Percentiles rank a stretch among this genome's conserved stretches.
Evolutionary conservation across 2,329 filamentous ascomycete genomes (phyloP).

Genomic region (Leptographium galeiforme): DNA sequence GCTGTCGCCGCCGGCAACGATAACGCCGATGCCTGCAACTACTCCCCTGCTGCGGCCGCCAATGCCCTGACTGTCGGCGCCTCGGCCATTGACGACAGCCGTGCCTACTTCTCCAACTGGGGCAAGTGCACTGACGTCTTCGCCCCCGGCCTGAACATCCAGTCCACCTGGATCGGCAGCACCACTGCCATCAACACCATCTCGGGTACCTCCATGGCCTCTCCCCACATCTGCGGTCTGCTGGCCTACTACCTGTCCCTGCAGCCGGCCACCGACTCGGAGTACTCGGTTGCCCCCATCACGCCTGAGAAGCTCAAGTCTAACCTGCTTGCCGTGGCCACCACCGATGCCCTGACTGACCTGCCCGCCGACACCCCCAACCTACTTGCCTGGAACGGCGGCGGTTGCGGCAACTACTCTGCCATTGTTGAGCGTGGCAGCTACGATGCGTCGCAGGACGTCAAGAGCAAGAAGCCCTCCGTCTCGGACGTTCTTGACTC

Average conservation of each 20-base stretch:
- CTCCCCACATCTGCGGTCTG: constrained; percentile 90
- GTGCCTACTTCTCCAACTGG: constrained; percentile 99
- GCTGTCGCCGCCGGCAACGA: constrained; percentile 97
- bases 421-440: constrained; percentile 63
- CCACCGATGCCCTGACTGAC: constrained; percentile 62
- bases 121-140: constrained; percentile 99
- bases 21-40: constrained; percentile 98
- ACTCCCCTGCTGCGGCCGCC: constrained; percentile 85
- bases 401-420: constrained; percentile 82
- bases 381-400: constrained; percentile 97
- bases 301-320: constrained; percentile 91
- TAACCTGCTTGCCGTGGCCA: constrained; percentile 72
- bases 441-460: constrained; percentile 35
- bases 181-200: constrained; percentile 96
- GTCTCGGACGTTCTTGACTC: constrained; percentile 24
- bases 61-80: constrained; percentile 94
- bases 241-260: constrained; percentile 97
- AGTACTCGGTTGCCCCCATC: constrained; percentile 78
- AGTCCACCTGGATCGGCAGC: constrained; percentile 97
- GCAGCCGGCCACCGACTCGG: constrained; percentile 79
- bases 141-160: constrained; percentile 89
- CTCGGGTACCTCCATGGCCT: constrained; percentile 98
- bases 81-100: constrained; percentile 82
- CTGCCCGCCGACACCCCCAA: constrained; percentile 81
- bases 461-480: constrained; percentile 13